Evolutionary conservation across 768 basidiomycete genomes (phyloP), one percentile per base, ranked within the genome.

Genomic region (Paxillus ammoniavirescens): DNA sequence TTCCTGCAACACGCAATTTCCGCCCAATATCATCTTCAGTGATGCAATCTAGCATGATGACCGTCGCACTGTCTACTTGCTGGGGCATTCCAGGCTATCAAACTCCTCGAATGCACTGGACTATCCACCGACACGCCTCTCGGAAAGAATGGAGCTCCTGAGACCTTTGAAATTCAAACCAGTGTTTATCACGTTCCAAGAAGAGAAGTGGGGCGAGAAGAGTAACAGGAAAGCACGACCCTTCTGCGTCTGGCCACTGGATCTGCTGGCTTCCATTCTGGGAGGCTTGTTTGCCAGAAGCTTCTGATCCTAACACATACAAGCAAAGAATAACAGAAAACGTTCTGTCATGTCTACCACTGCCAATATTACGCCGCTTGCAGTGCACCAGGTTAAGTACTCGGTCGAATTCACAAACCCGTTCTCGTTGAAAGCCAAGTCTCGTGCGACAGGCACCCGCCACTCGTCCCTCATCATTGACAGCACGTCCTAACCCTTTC

Each of bases 1-100:
- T 73, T 59, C 83, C 85, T 23, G 81, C 80, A 44, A 87, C 67
- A 52, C 84, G 75, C 56, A 87, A 58, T 69, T 87, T 87, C 50
- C 69, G 71, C 43, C 81, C 80, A 43, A 74, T 59, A 35, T 77
- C 58, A 14, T 65, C 60, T 17, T 73, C 65, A 26, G 66, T 63
- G 42, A 85, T 65, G 38, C 68, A 72, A 49, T 71, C 65, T 38
- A 86, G 49, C 64, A 67, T 73, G 44, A 73, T 76, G 18, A 77
- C 75, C 42, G 56, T 71, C n/a, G 79, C 82, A 50, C 65, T 62
- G 40, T 81, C 77, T 45, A 79, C 74, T 57, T 76, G 76, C 45
- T 75, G 78, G 42, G 79, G 73, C 82, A 82, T 82, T 37, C 49
- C 26, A 40, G 53, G 50, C 44, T 8, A 38, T 14, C 21, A 28